These are phyloP conservation scores for Brassica juncea DNA, from an alignment of 345 rosid species.

Conservation along the genomic window DNA sequence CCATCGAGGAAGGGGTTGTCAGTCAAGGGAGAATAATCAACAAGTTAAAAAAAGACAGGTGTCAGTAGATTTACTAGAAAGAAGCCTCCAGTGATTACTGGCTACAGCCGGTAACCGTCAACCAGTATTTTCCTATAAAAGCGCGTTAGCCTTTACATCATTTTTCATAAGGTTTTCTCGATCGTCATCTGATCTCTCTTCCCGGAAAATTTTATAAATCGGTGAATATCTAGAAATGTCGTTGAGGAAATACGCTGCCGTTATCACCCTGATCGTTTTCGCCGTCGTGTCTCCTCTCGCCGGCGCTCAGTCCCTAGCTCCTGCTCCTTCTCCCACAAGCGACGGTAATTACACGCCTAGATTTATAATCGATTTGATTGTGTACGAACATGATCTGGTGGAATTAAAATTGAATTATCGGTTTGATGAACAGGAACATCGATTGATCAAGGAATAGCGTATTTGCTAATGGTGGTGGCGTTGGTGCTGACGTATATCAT, in stretches of 20 bases:
- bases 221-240: background rate
- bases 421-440: conserved; percentile 54
- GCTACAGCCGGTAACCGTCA: conserved; percentile 9
- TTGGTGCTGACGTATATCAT: conserved; percentile 64
- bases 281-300: conserved; percentile 37
- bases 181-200: background rate
- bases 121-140: conserved; percentile 6
- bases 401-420: background rate
- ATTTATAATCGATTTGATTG: background rate
- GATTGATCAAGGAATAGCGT: conserved; percentile 69
- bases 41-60: background rate
- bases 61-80: background rate
- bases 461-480: conserved; percentile 65
- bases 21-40: background rate
- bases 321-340: conserved; percentile 65
- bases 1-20: background rate
- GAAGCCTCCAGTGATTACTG: background rate
- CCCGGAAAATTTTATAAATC: background rate
- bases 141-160: background rate
- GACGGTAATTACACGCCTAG: conserved; percentile 47
- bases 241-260: conserved; percentile 35
- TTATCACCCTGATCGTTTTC: conserved; percentile 32
- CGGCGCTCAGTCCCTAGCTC: conserved; percentile 45
- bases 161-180: background rate
- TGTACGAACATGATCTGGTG: background rate